Evolutionary conservation across 495 filamentous ascomycete species (phyloP).

Genomic region (Aspergillus nanangensis): DNA sequence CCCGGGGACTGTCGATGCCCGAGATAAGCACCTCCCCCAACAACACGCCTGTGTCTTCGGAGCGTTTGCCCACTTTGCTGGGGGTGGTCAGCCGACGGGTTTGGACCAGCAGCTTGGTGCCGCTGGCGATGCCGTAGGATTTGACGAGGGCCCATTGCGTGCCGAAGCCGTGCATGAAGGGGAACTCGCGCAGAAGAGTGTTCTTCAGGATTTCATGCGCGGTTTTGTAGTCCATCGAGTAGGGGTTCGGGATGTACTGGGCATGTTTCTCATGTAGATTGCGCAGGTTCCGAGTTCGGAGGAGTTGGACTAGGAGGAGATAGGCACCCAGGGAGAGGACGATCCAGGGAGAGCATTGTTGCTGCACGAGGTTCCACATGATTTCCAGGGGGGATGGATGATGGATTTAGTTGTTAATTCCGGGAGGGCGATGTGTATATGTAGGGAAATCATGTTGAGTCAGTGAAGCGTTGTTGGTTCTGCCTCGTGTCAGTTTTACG

Average conservation of each 20-base stretch:
- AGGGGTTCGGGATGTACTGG: background rate
- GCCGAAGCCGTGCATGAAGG: slow-evolving; percentile 4
- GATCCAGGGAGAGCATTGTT: too few species aligned
- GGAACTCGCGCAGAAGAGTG: slow-evolving; percentile 1
- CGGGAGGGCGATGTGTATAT: too few species aligned
- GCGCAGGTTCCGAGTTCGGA: background rate
- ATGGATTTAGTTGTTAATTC: too few species aligned
- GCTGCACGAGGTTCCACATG: too few species aligned
- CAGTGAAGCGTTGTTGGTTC: too few species aligned
- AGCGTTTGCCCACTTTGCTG: slow-evolving; percentile 4
- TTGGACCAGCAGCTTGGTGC: slow-evolving; percentile 2
- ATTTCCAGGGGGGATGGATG: too few species aligned
- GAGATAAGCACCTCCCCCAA: slow-evolving; percentile 1
- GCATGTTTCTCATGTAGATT: background rate
- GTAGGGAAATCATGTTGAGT: too few species aligned
- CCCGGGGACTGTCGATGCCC: background rate
- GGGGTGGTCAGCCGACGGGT: slow-evolving; percentile 5
- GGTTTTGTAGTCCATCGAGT: background rate
- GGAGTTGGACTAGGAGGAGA: background rate
- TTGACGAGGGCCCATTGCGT: slow-evolving; percentile 5
- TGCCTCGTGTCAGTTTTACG: too few species aligned
- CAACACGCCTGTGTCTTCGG: slow-evolving; percentile 5
- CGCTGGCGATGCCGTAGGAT: slow-evolving; percentile 6
- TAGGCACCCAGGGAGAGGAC: background rate
- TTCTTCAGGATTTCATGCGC: slow-evolving; percentile 1